phyloP scores from a whole-genome alignment of 164 flowering plant genomes.

The Brasenia schreberi region DNA sequence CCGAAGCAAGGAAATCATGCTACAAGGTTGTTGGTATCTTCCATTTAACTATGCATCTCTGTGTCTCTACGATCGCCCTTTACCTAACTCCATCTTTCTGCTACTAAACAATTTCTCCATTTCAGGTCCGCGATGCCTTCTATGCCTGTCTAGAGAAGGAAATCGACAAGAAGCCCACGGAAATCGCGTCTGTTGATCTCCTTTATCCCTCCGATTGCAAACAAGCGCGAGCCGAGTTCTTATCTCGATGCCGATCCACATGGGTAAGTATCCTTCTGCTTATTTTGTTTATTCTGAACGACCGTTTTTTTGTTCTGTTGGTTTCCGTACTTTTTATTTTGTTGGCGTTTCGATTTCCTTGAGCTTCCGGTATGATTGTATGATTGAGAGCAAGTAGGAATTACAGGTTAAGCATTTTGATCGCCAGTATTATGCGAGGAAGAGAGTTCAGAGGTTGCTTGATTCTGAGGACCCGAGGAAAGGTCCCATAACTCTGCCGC shows the following conservation, averaged over 20 bases:
- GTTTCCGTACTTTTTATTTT: not conserved
- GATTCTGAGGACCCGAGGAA: conserved; percentile 55
- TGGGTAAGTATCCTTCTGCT: conserved; percentile 39
- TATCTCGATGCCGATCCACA: conserved; percentile 50
- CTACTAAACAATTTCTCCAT: not conserved
- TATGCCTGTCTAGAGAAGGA: conserved; percentile 65
- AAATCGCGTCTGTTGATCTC: conserved; percentile 62
- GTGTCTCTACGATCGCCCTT: not conserved
- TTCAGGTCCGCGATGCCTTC: conserved; percentile 76
- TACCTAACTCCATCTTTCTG: not conserved
- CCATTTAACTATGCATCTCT: not conserved
- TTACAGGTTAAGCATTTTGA: conserved; percentile 92
- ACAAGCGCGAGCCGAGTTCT: conserved; percentile 37
- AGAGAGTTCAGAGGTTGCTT: conserved; percentile 62
- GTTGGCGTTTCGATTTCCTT: not conserved
- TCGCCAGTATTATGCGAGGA: conserved; percentile 56
- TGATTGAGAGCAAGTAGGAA: too few species aligned
- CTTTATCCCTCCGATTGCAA: conserved; percentile 68
- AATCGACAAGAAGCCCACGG: conserved; percentile 62
- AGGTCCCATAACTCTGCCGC: conserved; percentile 84
- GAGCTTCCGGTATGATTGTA: not conserved
- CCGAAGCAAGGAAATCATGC: conserved; percentile 56
- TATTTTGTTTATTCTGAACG: not conserved
- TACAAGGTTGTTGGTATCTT: conserved; percentile 37
- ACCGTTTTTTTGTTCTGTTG: not conserved